Evolutionary conservation across 768 basidiomycete species (phyloP), one percentile per base, ranked within the genome.

Genomic region (Mycena amicta): DNA sequence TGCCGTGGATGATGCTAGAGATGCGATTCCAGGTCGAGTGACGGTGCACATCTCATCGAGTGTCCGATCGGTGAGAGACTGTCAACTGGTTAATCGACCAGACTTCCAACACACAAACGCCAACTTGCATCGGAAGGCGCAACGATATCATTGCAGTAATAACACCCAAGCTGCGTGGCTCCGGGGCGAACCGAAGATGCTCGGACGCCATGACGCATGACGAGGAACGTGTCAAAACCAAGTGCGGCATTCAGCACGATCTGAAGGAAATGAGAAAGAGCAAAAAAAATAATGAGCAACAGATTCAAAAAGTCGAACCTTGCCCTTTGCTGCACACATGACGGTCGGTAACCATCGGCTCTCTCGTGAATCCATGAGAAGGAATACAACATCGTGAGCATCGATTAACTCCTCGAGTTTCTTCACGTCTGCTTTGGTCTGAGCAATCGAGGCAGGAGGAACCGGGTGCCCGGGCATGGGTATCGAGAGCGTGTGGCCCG

Each of bases 41-140:
- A 99, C 97, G 1, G 97, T 98, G 70, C 97, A 99, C 96, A 98
- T 98, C 71, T 98, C 96, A 71, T 98, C 97, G 15, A 98, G 83
- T 3, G 95, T 96, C 40, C 95, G 83, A 70, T 98, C 96, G 0
- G 91, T 90, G 82, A 81, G 70, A 11, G 77, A 80, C 78, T 55
- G 25, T 23, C 30, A 45, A 39, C 6, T 27, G 4, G 20, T 13
- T 31, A 37, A 49, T n/a, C 22, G 15, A 31, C 26, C n/a, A 20
- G 47, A 50, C n/a, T n/a, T n/a, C n/a, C n/a, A 40, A 52, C 45
- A 55, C 53, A 57, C 56, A 46, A 47, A 68, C 76, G 47, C 59
- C 27, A 15, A 96, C 33, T 37, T 37, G 18, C 95, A 71, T 99
- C 95, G 18, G 90, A 85, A 6, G 97, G 95, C 0, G 96, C 97